These are phyloP conservation scores for Ensete ventricosum DNA, from an alignment of 176 grass and related monocot genomes.

Conservation along the genomic window DNA sequence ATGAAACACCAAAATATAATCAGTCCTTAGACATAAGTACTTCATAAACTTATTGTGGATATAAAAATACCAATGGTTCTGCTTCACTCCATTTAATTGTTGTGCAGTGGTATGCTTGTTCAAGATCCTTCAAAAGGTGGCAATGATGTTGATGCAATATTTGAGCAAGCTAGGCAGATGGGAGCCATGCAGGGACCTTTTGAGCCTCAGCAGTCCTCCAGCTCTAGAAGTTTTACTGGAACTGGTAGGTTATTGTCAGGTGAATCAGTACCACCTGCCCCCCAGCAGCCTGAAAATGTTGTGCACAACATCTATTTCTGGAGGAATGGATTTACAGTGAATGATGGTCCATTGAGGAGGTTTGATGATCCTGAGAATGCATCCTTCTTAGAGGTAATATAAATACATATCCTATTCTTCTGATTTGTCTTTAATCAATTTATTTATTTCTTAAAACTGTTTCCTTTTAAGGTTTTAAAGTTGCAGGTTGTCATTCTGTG, in stretches of 20 bases:
- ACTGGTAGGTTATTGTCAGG: constrained; percentile 13
- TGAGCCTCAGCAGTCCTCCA: constrained; percentile 16
- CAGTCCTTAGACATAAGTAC: neutral
- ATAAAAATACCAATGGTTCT: neutral
- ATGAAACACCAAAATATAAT: neutral
- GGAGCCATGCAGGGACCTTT: constrained; percentile 11
- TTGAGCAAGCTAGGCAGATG: constrained; percentile 15
- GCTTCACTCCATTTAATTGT: neutral
- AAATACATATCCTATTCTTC: neutral
- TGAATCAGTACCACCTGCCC: constrained; percentile 5
- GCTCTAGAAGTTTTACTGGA: constrained; percentile 20
- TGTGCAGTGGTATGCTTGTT: constrained; percentile 19
- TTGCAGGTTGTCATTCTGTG: neutral
- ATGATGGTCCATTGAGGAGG: constrained; percentile 22
- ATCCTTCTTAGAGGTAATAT: constrained; percentile 8
- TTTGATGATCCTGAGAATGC: constrained; percentile 26
- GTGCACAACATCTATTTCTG: constrained; percentile 19
- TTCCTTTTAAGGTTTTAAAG: neutral
- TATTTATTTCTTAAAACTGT: neutral
- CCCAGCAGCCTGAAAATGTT: constrained; percentile 6
- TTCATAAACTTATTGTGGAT: neutral
- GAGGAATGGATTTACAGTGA: constrained; percentile 19
- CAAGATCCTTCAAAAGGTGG: constrained; percentile 21
- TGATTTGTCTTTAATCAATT: neutral
- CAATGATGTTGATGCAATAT: constrained; percentile 14